These are phyloP conservation scores for Rhodotorula sp. DNA, from an alignment of 1,284 basidiomycete genomes.

Conservation along the genomic window DNA sequence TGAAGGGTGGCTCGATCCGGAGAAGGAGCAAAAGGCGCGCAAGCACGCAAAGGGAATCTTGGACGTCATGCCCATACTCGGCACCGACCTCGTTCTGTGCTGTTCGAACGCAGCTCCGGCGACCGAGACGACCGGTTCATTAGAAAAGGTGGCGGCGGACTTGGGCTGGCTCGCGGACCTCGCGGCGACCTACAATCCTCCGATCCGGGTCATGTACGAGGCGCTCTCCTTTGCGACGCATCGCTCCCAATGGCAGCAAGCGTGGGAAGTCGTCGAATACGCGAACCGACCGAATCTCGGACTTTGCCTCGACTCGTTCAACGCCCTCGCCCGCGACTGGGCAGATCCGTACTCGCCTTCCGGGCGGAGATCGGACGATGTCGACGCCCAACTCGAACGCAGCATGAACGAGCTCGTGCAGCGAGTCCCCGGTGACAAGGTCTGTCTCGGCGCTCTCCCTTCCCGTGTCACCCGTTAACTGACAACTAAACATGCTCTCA, in stretches of 20 bases:
- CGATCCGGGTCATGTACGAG: slow-evolving; percentile 42
- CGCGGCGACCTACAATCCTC: slow-evolving; percentile 36
- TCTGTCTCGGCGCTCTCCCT: background rate
- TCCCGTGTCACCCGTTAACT: background rate
- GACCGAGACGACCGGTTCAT: slow-evolving; percentile 42
- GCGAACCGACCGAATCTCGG: slow-evolving; percentile 49
- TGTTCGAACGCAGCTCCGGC: slow-evolving; percentile 37
- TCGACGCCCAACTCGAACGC: slow-evolving; percentile 38
- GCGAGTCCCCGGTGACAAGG: slow-evolving; percentile 35
- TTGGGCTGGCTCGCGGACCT: slow-evolving; percentile 44
- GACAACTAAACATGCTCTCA: background rate
- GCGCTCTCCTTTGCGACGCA: slow-evolving; percentile 39
- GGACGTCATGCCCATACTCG: slow-evolving; percentile 38
- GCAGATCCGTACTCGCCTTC: slow-evolving; percentile 43
- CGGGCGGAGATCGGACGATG: slow-evolving; percentile 42
- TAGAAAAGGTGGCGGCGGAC: slow-evolving; percentile 44
- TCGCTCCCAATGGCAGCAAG: slow-evolving; percentile 48
- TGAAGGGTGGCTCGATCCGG: slow-evolving; percentile 45
- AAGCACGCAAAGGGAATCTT: slow-evolving; percentile 40
- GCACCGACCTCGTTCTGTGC: slow-evolving; percentile 41
- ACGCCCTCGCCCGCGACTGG: slow-evolving; percentile 50
- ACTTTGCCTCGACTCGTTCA: slow-evolving; percentile 52
- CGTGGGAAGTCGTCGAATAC: slow-evolving; percentile 47
- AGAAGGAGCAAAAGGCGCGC: slow-evolving; percentile 28
- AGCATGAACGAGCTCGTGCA: slow-evolving; percentile 41